Evolutionary conservation across 495 filamentous ascomycete genomes (phyloP).

Genomic region (Penicillium herquei): DNA sequence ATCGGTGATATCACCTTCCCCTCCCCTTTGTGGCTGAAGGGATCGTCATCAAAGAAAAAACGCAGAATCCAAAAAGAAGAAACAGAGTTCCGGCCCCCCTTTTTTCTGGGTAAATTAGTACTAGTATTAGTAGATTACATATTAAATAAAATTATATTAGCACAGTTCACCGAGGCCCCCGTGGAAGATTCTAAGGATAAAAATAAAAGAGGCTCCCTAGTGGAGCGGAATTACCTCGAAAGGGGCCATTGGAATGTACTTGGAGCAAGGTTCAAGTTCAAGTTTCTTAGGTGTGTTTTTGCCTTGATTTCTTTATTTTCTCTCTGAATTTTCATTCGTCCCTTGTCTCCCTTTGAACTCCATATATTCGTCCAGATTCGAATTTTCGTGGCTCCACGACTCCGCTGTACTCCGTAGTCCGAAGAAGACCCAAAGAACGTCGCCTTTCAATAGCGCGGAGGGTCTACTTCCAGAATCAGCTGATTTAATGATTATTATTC

Average conservation of each 20-base stretch:
- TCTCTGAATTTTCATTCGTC: neutral
- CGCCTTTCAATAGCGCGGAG: neutral
- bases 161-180: conserved; percentile 10
- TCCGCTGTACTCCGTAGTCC: conserved; percentile 5
- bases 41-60: conserved; percentile 11
- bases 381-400: neutral
- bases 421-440: neutral
- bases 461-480: conserved; percentile 11
- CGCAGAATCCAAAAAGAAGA: neutral
- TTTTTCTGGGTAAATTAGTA: neutral
- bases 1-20: conserved; percentile 6
- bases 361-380: neutral
- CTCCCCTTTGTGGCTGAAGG: conserved; percentile 15
- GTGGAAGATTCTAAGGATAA: conserved; percentile 13
- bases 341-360: neutral
- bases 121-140: neutral
- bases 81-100: conserved; percentile 3
- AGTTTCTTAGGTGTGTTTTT: neutral
- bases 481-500: neutral
- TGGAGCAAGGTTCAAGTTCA: neutral
- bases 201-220: conserved; percentile 20
- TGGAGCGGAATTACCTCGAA: conserved; percentile 13
- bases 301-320: neutral
- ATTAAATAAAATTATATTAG: too few relatives aligned
- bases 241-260: conserved; percentile 6